phyloP scores from a whole-genome alignment of 805 yeast genomes.

The Saturnispora ahearnii region DNA sequence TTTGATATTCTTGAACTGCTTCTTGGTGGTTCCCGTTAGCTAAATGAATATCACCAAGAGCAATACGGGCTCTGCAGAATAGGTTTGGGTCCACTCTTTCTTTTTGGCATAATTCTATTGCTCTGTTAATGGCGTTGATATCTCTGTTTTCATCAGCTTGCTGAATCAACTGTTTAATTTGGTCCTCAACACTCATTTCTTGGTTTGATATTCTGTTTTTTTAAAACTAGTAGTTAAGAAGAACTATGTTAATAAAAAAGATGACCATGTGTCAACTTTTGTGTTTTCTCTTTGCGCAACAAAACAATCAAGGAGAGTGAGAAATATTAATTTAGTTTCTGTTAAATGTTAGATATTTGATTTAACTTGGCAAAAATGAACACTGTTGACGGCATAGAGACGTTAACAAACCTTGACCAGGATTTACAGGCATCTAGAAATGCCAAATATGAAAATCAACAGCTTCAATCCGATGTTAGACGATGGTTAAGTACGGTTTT shows the following conservation, averaged over 20 bases:
- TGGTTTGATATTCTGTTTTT: background rate
- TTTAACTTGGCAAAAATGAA: background rate
- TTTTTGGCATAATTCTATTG: conserved; percentile 16
- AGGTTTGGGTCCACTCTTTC: conserved; percentile 22
- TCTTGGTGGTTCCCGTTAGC: conserved; percentile 18
- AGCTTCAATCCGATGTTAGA: conserved; percentile 29
- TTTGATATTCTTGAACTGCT: conserved; percentile 23
- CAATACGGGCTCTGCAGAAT: conserved; percentile 26
- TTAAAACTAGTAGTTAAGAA: background rate
- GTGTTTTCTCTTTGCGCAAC: background rate
- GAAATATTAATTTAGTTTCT: too few relatives aligned
- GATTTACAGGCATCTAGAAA: conserved; percentile 45
- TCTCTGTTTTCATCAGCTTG: conserved; percentile 8
- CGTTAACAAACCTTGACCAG: conserved; percentile 49
- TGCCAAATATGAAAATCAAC: conserved; percentile 38
- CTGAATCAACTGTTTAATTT: conserved; percentile 2
- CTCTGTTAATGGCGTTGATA: conserved; percentile 15
- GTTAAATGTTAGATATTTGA: too few relatives aligned
- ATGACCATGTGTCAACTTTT: background rate
- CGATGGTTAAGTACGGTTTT: conserved; percentile 43
- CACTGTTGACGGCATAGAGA: background rate
- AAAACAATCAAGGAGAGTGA: too few relatives aligned
- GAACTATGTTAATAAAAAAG: background rate
- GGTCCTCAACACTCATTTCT: background rate
- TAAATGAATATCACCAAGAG: conserved; percentile 22